Conservation (phyloP, 805 yeast species). For the Suhomyces pyralidae region DNA sequence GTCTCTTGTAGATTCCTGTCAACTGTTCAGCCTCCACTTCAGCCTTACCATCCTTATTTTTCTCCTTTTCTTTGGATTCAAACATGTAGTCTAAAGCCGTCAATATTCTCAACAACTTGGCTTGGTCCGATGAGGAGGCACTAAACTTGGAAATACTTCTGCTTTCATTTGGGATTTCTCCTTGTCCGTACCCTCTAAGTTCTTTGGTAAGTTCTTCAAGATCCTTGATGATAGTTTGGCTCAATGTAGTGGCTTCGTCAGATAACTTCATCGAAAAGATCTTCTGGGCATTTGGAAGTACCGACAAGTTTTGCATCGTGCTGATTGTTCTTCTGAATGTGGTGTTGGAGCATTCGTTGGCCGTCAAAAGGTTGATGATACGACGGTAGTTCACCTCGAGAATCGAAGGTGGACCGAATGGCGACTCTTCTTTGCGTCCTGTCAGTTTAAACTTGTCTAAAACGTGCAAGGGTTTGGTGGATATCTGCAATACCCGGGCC, state of each 20-base stretch:
- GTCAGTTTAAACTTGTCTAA: constrained; percentile 35
- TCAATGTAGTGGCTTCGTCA: constrained; percentile 57
- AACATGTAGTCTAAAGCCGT: constrained; percentile 85
- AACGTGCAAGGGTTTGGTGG: constrained; percentile 67
- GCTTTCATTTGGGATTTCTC: constrained; percentile 39
- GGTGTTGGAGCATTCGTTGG: constrained; percentile 80
- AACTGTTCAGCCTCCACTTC: constrained; percentile 33
- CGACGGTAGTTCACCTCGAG: constrained; percentile 59
- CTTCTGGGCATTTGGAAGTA: constrained; percentile 56
- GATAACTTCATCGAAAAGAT: constrained; percentile 69
- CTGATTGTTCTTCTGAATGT: constrained; percentile 82
- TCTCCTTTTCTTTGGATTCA: constrained; percentile 39
- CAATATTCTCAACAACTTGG: constrained; percentile 77
- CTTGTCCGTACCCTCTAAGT: constrained; percentile 29
- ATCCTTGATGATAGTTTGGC: constrained; percentile 53
- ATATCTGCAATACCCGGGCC: constrained; percentile 70
- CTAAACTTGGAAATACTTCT: constrained; percentile 66
- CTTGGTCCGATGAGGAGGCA: constrained; percentile 79
- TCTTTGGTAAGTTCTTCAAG: constrained; percentile 48
- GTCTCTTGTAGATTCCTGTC: constrained; percentile 58
- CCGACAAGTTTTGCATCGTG: constrained; percentile 72
- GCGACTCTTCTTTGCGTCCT: constrained; percentile 12
- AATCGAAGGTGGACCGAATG: constrained; percentile 55
- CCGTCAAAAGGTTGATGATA: constrained; percentile 63
- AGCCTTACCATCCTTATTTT: constrained; percentile 10